A percentile compares a stretch with the other conserved stretches of the same genome.
These are phyloP conservation scores for Pleurotus cornucopiae DNA, from an alignment of 768 basidiomycete species.

Conservation along the genomic window DNA sequence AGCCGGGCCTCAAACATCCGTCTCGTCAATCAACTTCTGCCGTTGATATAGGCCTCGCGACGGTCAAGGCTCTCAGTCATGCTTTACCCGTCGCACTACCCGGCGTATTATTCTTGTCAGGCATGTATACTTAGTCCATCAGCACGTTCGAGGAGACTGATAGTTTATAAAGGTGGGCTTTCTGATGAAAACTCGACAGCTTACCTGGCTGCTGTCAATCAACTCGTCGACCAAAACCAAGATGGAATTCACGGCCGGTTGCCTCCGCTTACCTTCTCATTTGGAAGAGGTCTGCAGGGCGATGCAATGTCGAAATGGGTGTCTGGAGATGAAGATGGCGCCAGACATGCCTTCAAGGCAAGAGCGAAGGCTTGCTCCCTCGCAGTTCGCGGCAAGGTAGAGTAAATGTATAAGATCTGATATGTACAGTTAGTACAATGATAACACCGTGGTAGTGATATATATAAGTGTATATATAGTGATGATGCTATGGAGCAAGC, in stretches of 20 bases:
- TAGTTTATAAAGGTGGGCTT: conserved; percentile 32
- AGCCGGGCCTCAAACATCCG: conserved; percentile 40
- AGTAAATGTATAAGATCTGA: background rate
- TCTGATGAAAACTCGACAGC: conserved; percentile 33
- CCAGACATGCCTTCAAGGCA: conserved; percentile 34
- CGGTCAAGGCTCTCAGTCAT: conserved; percentile 39
- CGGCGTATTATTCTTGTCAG: conserved; percentile 47
- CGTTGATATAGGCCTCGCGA: conserved; percentile 41
- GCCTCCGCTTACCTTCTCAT: conserved; percentile 45
- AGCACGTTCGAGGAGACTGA: background rate
- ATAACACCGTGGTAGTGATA: no score
- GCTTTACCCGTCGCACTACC: conserved; percentile 42
- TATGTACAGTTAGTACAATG: background rate
- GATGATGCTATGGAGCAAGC: conserved; percentile 56
- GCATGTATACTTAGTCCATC: conserved; percentile 19
- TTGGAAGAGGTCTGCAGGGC: conserved; percentile 46
- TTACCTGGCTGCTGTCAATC: conserved; percentile 39
- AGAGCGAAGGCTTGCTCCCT: conserved; percentile 40
- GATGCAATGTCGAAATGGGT: conserved; percentile 44
- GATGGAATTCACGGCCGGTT: conserved; percentile 33
- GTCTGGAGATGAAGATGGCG: conserved; percentile 35
- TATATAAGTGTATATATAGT: no score
- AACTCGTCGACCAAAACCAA: conserved; percentile 27
- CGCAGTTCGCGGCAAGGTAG: conserved; percentile 32
- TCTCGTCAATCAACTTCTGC: conserved; percentile 30